A percentile compares a stretch with the other conserved stretches of the same genome.
These are phyloP conservation scores for Phaeotremella skinneri DNA, from an alignment of 768 basidiomycete genomes.

Conservation along the genomic window DNA sequence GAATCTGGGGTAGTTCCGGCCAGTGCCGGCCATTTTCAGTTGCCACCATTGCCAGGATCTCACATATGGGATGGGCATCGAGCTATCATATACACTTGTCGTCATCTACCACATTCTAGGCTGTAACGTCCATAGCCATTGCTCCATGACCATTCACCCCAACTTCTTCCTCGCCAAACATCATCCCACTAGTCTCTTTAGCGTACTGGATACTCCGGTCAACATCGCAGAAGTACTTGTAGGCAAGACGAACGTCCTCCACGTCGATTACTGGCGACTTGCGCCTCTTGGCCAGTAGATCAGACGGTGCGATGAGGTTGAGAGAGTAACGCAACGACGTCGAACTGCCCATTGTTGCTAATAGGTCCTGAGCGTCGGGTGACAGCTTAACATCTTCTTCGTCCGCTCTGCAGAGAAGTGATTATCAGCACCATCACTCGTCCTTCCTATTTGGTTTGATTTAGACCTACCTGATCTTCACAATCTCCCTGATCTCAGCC, in stretches of 20 bases:
- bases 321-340: constrained; percentile 92
- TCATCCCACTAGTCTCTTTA: constrained; percentile 50
- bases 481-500: constrained; percentile 85
- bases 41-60: too few species aligned
- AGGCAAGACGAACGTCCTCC: constrained; percentile 77
- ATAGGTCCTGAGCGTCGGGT: constrained; percentile 67
- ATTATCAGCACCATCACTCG: background rate
- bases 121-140: constrained; percentile 30
- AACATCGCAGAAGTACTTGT: constrained; percentile 56
- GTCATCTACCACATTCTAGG: constrained; percentile 7
- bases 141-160: constrained; percentile 13
- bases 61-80: too few species aligned
- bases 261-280: constrained; percentile 75
- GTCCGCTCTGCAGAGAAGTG: constrained; percentile 62
- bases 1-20: too few species aligned
- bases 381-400: constrained; percentile 91
- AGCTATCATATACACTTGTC: too few species aligned
- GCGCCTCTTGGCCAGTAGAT: constrained; percentile 78
- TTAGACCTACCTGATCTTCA: constrained; percentile 73
- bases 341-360: constrained; percentile 81
- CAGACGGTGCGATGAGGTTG: constrained; percentile 89
- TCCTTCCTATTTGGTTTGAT: background rate
- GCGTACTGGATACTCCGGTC: constrained; percentile 49
- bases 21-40: too few species aligned
- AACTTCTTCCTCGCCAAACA: constrained; percentile 51